Evolutionary conservation across 495 filamentous ascomycete genomes (phyloP).

Genomic region (Corynascus novoguineensis): DNA sequence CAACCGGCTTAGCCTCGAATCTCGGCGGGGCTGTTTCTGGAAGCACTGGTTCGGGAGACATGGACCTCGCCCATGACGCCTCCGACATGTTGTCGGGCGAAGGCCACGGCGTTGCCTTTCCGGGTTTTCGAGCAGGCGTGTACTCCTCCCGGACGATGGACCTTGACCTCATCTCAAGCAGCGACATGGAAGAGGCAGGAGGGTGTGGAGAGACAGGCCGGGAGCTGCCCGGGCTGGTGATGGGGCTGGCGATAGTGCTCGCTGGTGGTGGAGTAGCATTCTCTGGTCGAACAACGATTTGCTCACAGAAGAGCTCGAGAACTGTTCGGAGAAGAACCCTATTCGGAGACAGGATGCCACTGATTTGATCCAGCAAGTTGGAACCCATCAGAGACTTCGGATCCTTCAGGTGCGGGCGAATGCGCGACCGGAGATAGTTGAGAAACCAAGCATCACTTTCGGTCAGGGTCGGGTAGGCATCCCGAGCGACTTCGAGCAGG

Average conservation of each 20-base stretch:
- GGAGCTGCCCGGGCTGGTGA: conserved; percentile 18
- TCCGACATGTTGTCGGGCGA: conserved; percentile 16
- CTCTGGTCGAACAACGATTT: conserved; percentile 14
- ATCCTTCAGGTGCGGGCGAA: conserved; percentile 30
- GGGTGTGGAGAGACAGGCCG: conserved; percentile 17
- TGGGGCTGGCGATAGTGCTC: conserved; percentile 15
- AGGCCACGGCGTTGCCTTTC: conserved; percentile 17
- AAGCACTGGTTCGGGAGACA: conserved; percentile 8
- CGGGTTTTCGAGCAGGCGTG: conserved; percentile 12
- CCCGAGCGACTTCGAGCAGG: conserved; percentile 29
- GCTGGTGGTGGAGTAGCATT: neutral
- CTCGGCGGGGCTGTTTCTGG: neutral
- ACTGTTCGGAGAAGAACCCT: conserved; percentile 30
- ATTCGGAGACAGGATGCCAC: conserved; percentile 32
- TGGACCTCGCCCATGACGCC: conserved; percentile 2
- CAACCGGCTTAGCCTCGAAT: conserved; percentile 9
- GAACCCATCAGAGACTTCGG: conserved; percentile 25
- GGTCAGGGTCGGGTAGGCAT: conserved; percentile 27
- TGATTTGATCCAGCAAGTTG: conserved; percentile 29
- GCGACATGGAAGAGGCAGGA: conserved; percentile 12
- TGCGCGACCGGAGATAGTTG: conserved; percentile 29
- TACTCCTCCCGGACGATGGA: conserved; percentile 18
- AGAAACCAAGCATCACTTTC: conserved; percentile 32
- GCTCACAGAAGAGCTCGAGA: conserved; percentile 33
- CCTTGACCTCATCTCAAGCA: conserved; percentile 26